These are phyloP conservation scores for Saraca asoca DNA, from an alignment of 331 rosid species.

Conservation along the genomic window DNA sequence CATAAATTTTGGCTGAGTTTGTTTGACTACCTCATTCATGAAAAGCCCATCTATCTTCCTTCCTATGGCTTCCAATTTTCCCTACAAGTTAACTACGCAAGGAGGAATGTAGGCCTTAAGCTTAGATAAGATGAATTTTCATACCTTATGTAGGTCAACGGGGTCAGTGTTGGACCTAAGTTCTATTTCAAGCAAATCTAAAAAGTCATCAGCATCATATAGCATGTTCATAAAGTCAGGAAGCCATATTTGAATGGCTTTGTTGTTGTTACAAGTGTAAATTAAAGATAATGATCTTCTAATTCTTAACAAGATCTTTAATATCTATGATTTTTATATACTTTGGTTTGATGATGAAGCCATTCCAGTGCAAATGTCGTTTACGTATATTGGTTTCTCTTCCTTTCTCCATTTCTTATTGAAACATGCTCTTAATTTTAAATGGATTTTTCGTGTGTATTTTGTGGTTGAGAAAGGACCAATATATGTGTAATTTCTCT, in stretches of 20 bases:
- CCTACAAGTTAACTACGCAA: not conserved
- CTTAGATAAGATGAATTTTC: constrained; percentile 5
- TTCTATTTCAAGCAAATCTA: constrained; percentile 9
- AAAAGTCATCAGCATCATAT: constrained; percentile 11
- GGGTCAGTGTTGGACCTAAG: not conserved
- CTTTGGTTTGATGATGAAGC: too few species aligned
- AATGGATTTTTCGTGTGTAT: too few species aligned
- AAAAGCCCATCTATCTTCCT: not conserved
- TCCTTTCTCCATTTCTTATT: too few species aligned
- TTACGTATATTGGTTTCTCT: too few species aligned
- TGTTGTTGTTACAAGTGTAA: not conserved
- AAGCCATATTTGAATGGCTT: constrained; percentile 11
- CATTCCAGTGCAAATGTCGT: too few species aligned
- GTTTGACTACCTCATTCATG: not conserved
- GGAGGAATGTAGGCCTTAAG: constrained; percentile 17
- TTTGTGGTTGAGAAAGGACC: too few species aligned
- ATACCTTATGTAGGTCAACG: not conserved
- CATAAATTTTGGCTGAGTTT: not conserved
- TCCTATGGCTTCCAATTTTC: not conserved
- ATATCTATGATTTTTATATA: too few species aligned
- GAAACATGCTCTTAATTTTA: too few species aligned
- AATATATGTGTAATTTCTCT: too few species aligned
- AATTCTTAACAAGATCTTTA: too few species aligned
- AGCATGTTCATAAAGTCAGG: not conserved
- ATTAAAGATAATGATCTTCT: too few species aligned